Conservation (phyloP, 2,329 filamentous ascomycete species). For the Penicillium digitatum region DNA sequence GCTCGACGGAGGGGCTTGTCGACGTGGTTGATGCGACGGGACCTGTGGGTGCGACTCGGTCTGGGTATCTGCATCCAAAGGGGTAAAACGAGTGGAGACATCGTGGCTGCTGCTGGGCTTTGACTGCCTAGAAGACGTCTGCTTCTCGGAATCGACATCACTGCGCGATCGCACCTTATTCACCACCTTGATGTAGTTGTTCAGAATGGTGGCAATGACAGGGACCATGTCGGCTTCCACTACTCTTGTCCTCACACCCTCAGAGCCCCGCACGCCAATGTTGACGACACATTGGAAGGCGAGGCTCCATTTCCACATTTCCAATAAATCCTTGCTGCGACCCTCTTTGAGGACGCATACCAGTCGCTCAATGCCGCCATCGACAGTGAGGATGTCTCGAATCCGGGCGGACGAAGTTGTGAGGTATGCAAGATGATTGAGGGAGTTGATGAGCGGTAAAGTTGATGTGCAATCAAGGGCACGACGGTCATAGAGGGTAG, state of each 20-base stretch:
- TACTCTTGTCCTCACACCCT: slow-evolving; percentile 87
- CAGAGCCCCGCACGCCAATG: slow-evolving; percentile 92
- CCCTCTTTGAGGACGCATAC: slow-evolving; percentile 98
- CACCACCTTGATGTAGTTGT: slow-evolving; percentile 96
- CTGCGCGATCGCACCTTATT: slow-evolving; percentile 85
- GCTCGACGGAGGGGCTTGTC: slow-evolving; percentile 77
- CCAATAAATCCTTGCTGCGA: slow-evolving; percentile 96
- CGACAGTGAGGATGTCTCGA: slow-evolving; percentile 93
- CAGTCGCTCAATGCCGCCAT: slow-evolving; percentile 93
- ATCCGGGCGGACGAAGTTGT: slow-evolving; percentile 97
- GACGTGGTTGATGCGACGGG: slow-evolving; percentile 59
- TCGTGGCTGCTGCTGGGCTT: slow-evolving; percentile 30
- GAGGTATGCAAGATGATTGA: slow-evolving; percentile 97
- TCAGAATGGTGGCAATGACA: slow-evolving; percentile 94
- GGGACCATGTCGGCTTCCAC: slow-evolving; percentile 99
- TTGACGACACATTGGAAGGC: slow-evolving; percentile 99
- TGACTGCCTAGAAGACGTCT: slow-evolving; percentile 30
- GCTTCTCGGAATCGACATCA: slow-evolving; percentile 68
- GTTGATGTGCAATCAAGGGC: slow-evolving; percentile 98
- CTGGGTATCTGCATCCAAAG: slow-evolving; percentile 52
- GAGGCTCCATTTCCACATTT: slow-evolving; percentile 99
- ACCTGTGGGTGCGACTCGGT: slow-evolving; percentile 51
- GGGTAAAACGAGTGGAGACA: slow-evolving; percentile 30
- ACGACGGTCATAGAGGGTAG: slow-evolving; percentile 93
- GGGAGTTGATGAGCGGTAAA: slow-evolving; percentile 93